Base-by-base conservation (phyloP, 768 basidiomycete genomes). In the Amyloporia xantha region DNA sequence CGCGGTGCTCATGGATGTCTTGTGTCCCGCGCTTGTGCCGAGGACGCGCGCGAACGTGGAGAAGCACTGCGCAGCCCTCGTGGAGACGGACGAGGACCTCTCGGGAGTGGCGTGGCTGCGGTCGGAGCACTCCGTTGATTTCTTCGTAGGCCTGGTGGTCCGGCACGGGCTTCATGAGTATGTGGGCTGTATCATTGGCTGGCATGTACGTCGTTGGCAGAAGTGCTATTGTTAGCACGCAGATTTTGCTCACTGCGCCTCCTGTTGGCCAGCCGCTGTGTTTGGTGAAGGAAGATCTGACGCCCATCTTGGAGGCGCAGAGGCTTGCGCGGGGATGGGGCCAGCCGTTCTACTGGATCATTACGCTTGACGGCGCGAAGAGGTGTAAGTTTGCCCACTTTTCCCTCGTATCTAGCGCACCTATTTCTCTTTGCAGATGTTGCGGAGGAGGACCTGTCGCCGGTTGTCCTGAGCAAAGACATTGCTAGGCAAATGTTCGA, bases 281-380 rank as follows among this genome's bases (percentile, higher is more conserved):
- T 54, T 63, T 56, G 49, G 69, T 70, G 11, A 55, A 64, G 7
- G 70, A 72, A 40, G 63, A 55, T 21, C 78, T 75, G 76, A 74
- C 74, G 10, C 43, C 37, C 13, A 58, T 65, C 24, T 77, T 76
- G 75, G 55, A 59, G 20, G 66, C 78, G 1, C 65, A 72, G 50
- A 50, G 54, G 9, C 63, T 79, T 13, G 36, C 59, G 23, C 55
- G 64, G 19, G 75, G 77, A 17, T 60, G 68, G 20, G 52, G 71
- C 38, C 78, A 80, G 48, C 76, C 78, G 1, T 79, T 78, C 52
- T 80, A 80, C 53, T 60, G 64, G 25, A 58, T 68, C 28, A 50
- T 71, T 36, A 57, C 66, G 17, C 56, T 35, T 15, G 37, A 33
- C 19, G 43, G 38, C 38, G 28, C 10, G 30, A 48, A 27, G 17